Evolutionary conservation across 148 eudicot genomes (phyloP).

Genomic region (Fagopyrum esculentum): DNA sequence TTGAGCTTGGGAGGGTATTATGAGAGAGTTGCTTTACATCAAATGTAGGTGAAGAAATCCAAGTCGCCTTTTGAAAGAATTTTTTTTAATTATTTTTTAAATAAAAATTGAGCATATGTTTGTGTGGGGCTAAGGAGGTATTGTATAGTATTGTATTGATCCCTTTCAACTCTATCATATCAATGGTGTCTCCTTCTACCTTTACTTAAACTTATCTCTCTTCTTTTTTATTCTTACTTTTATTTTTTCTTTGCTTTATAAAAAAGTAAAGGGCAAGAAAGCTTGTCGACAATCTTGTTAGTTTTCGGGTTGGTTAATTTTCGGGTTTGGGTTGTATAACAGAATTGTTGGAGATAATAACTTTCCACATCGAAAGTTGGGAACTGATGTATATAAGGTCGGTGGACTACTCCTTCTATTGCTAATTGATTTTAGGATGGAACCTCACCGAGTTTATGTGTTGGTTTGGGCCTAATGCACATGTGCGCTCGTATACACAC

Average conservation of each 20-base stretch:
- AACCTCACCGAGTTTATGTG: too few relatives aligned
- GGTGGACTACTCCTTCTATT: too few relatives aligned
- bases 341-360: too few relatives aligned
- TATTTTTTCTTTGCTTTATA: conserved; percentile 48
- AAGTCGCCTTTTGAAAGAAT: conserved; percentile 20
- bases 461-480: too few relatives aligned
- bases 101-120: neutral
- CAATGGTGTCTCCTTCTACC: conserved; percentile 16
- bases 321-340: neutral
- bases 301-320: neutral
- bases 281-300: conserved; percentile 8
- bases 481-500: too few relatives aligned
- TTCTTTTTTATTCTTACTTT: conserved; percentile 27
- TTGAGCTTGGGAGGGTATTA: neutral
- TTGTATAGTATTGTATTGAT: neutral
- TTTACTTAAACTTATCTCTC: conserved; percentile 24
- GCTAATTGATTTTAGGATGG: too few relatives aligned
- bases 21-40: conserved; percentile 25
- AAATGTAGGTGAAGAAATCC: conserved; percentile 37
- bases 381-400: too few relatives aligned
- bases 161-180: conserved; percentile 6
- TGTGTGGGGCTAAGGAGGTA: conserved; percentile 6
- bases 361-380: too few relatives aligned
- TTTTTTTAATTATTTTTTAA: neutral
- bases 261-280: conserved; percentile 41